Base-by-base conservation (phyloP, 2,329 filamentous ascomycete genomes). In the Alternaria brassicicola region DNA sequence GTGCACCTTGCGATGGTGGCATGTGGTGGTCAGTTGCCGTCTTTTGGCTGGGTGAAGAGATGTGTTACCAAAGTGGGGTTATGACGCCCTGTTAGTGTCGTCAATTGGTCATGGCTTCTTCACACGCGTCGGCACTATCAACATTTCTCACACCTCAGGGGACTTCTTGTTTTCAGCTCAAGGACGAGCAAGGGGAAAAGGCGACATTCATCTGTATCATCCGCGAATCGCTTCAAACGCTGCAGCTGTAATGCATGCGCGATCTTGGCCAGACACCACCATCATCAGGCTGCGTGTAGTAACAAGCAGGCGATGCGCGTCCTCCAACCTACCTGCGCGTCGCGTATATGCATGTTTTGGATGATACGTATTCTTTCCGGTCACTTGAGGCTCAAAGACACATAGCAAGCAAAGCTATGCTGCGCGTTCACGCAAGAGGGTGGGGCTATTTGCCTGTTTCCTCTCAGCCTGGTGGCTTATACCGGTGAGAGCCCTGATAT, bases 401-500 rank as follows among this genome's bases (percentile, higher is more conserved):
- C 23, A 6, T 45, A 38, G 15, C 25, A 52, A 57, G 38, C 28
- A 48, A 26, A 30, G 56, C 57, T 42, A 33, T 21, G 42, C 25
- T 36, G 12, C 33, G 30, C 17, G 41, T 54, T 58, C 33, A 48
- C 60, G 26, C 47, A 48, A 49, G 19, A 48, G 52, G 49, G 56
- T 42, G 42, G 46, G 39, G 35, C 26, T 41, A 48, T 65, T 62
- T 65, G 66, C 66, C 62, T 65, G 52, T 33, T 59, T 59, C 36
- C 39, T 36, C 28, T 39, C 41, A 43, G 56, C 52, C 56, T 51
- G 25, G 61, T 64, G 64, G 68, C 68, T 64, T 54, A 48, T 36
- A 61, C 67, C 68, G 67, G 68, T 69, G 52, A 71, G 55, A 36
- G 25, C 19, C 19, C 41, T 50, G 38, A 47, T 51, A 39, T 59